A percentile compares a stretch with the other conserved stretches of the same genome.
Conservation (phyloP, 2,329 filamentous ascomycete species). For the Harringtonia lauricola region DNA sequence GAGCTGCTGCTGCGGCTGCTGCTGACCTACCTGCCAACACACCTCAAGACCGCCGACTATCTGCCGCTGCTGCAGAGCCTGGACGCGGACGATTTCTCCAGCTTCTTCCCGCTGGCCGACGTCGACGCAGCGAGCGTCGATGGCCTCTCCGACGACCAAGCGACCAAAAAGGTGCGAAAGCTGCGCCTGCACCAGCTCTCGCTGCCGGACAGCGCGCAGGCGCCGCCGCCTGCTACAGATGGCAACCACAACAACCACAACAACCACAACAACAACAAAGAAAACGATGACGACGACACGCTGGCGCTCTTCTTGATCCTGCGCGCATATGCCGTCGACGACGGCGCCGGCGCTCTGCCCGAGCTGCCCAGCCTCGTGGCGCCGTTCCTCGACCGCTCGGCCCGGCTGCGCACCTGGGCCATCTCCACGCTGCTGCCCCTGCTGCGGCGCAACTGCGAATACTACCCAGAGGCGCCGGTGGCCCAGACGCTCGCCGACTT, state of each 20-base stretch:
- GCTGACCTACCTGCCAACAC: constrained; percentile 68
- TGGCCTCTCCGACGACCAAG: constrained; percentile 49
- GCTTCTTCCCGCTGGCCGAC: constrained; percentile 20
- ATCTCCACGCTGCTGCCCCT: constrained; percentile 59
- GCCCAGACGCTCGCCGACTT: constrained; percentile 50
- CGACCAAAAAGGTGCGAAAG: constrained; percentile 51
- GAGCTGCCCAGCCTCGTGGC: constrained; percentile 55
- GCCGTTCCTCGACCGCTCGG: constrained; percentile 54
- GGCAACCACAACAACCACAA: too few species aligned
- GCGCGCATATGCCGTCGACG: constrained; percentile 57
- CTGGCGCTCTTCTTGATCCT: constrained; percentile 49
- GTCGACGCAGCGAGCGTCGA: constrained; percentile 47
- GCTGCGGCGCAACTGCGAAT: constrained; percentile 57
- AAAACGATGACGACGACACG: constrained; percentile 22
- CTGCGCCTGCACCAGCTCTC: constrained; percentile 50
- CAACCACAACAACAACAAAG: constrained; percentile 40
- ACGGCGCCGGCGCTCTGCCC: constrained; percentile 60
- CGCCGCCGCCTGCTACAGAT: too few species aligned
- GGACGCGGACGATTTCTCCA: constrained; percentile 26
- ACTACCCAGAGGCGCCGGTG: constrained; percentile 43
- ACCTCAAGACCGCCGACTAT: constrained; percentile 51
- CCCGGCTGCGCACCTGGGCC: constrained; percentile 55
- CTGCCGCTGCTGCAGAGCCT: constrained; percentile 49
- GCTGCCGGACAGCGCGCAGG: constrained; percentile 22
- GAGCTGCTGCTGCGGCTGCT: constrained; percentile 62